Evolutionary conservation across 495 filamentous ascomycete species (phyloP).

Genomic region (Trichodelitschia bisporula): DNA sequence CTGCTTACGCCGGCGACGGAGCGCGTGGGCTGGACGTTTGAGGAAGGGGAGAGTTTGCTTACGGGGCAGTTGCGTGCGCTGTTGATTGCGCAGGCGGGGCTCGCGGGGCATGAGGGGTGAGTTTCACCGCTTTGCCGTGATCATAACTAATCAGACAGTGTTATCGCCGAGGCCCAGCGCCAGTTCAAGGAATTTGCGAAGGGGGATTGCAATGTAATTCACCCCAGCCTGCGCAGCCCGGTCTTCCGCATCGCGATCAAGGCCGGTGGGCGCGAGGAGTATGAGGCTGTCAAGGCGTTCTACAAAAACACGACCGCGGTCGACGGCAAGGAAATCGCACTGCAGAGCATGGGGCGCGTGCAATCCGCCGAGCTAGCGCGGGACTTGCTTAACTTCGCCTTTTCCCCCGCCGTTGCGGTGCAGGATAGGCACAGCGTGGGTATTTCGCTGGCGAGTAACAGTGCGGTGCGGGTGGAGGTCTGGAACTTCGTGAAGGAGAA

Average conservation of each 20-base stretch:
- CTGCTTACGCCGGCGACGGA: conserved; percentile 47
- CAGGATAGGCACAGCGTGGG: conserved; percentile 74
- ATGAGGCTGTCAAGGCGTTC: conserved; percentile 56
- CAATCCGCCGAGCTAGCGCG: conserved; percentile 40
- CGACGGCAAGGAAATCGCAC: conserved; percentile 70
- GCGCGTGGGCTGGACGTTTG: conserved; percentile 66
- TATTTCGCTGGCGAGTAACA: conserved; percentile 43
- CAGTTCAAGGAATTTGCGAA: conserved; percentile 53
- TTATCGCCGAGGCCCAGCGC: conserved; percentile 40
- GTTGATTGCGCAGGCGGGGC: conserved; percentile 48
- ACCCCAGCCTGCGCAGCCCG: conserved; percentile 53
- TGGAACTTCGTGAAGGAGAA: conserved; percentile 70
- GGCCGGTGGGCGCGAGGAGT: conserved; percentile 36
- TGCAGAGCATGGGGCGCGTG: conserved; percentile 51
- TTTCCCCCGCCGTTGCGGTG: conserved; percentile 47
- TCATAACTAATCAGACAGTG: conserved; percentile 20
- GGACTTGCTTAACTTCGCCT: conserved; percentile 51
- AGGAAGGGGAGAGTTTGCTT: conserved; percentile 53
- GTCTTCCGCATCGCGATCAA: conserved; percentile 60
- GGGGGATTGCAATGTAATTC: conserved; percentile 41
- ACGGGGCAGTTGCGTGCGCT: conserved; percentile 56
- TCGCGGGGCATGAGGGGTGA: conserved; percentile 46
- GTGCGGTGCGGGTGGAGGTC: conserved; percentile 36
- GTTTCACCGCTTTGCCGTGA: conserved; percentile 5
- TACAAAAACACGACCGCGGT: conserved; percentile 59